Evolutionary conservation across 2,329 filamentous ascomycete species (phyloP).

Genomic region (Aspergillus sp.): DNA sequence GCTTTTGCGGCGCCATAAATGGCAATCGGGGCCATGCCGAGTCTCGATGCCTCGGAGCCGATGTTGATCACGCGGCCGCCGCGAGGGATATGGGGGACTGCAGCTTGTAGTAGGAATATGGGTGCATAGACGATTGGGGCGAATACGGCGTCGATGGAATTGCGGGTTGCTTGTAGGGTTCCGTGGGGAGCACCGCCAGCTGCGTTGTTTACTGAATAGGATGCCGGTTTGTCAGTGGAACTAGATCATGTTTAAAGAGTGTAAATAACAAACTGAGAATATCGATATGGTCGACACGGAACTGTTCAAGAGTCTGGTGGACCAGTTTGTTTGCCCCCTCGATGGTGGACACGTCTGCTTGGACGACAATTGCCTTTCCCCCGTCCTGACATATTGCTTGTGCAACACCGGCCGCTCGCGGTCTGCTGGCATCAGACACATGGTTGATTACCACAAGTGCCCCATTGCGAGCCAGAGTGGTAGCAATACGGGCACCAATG

Average conservation of each 20-base stretch:
- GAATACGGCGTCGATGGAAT: neutral
- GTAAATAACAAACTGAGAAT: neutral
- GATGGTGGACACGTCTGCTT: conserved; percentile 13
- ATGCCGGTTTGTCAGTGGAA: rapidly evolving
- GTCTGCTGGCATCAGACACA: conserved; percentile 27
- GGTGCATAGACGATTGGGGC: conserved; percentile 22
- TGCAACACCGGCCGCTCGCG: conserved; percentile 7
- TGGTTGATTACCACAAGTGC: conserved; percentile 69
- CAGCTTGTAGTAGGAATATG: conserved; percentile 34
- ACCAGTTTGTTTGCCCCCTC: neutral
- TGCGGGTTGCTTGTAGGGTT: neutral
- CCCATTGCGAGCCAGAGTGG: conserved; percentile 64
- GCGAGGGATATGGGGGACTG: conserved; percentile 27
- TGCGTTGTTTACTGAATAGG: neutral
- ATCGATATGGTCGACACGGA: neutral
- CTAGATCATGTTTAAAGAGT: rapidly evolving
- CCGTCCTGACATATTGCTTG: conserved; percentile 9
- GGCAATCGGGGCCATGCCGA: conserved; percentile 56
- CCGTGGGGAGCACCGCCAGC: neutral
- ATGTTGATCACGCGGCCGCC: conserved; percentile 56
- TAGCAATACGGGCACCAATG: conserved; percentile 66
- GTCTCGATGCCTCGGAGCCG: conserved; percentile 55
- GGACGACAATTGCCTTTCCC: conserved; percentile 11
- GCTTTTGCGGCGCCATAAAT: conserved; percentile 61
- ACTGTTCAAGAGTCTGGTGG: neutral